phyloP scores from a whole-genome alignment of 1,284 basidiomycete genomes.

The Austropuccinia psidii region DNA sequence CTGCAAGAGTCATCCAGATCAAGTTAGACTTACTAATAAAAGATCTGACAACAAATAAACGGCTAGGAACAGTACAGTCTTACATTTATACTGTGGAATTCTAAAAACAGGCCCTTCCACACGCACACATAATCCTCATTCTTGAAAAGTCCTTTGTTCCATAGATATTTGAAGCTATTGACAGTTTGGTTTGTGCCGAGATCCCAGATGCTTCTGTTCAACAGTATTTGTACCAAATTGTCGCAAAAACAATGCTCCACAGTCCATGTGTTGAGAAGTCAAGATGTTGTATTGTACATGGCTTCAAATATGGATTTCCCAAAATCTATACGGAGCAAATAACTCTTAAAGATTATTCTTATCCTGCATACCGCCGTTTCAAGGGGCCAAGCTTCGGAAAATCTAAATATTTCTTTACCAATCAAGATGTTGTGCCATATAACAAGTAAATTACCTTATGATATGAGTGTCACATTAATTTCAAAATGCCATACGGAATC shows the following conservation, averaged over 20 bases:
- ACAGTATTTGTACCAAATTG: slow-evolving; percentile 49
- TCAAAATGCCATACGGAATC: slow-evolving; percentile 48
- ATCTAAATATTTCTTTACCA: no score
- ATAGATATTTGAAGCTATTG: slow-evolving; percentile 47
- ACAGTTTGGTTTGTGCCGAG: slow-evolving; percentile 49
- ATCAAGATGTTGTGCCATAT: slow-evolving; percentile 50
- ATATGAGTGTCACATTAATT: slow-evolving; percentile 54
- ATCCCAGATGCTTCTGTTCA: slow-evolving; percentile 50
- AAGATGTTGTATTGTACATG: slow-evolving; percentile 48
- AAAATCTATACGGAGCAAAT: slow-evolving; percentile 49
- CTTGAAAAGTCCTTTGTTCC: slow-evolving; percentile 44
- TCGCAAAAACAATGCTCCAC: slow-evolving; percentile 52
- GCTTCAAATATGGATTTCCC: slow-evolving; percentile 52
- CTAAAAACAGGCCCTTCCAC: slow-evolving; percentile 54
- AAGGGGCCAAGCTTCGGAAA: not conserved
- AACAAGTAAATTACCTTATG: slow-evolving; percentile 45
- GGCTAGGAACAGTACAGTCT: no score
- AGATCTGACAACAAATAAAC: not conserved
- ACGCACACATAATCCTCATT: slow-evolving; percentile 52
- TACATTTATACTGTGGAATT: slow-evolving; percentile 42
- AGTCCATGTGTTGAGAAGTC: slow-evolving; percentile 49
- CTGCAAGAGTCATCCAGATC: not conserved
- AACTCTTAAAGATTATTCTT: slow-evolving; percentile 48
- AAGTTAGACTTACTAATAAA: not conserved
- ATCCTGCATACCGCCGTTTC: slow-evolving; percentile 44